These are phyloP conservation scores for Syncephalastrum contaminatum DNA, from an alignment of 371 early-diverging fungal species.

Conservation along the genomic window DNA sequence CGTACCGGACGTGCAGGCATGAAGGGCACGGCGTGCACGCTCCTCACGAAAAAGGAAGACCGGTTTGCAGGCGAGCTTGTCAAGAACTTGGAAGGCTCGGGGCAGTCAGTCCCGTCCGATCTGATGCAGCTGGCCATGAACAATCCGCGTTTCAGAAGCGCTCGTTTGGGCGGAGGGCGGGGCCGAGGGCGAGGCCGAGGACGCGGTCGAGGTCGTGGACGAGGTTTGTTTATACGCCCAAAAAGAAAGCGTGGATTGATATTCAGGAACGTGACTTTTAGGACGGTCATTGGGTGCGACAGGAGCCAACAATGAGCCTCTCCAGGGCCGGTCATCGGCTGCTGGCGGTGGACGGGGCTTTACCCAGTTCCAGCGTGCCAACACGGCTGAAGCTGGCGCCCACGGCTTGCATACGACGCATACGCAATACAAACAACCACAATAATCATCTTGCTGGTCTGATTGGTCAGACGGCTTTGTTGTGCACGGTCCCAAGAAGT, in stretches of 20 bases:
- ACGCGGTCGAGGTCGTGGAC: constrained; percentile 45
- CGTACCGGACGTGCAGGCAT: constrained; percentile 77
- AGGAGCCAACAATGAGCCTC: constrained; percentile 3
- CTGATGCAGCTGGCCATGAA: constrained; percentile 74
- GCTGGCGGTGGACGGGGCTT: background rate
- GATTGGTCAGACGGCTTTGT: too few species aligned
- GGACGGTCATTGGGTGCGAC: background rate
- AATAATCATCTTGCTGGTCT: too few species aligned
- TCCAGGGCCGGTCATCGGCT: constrained; percentile 4
- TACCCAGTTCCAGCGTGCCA: constrained; percentile 32
- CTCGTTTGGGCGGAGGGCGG: constrained; percentile 34
- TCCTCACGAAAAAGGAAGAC: constrained; percentile 74
- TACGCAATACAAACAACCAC: too few species aligned
- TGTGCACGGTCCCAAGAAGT: too few species aligned
- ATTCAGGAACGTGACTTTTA: background rate
- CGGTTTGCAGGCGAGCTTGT: constrained; percentile 80
- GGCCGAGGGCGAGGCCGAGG: constrained; percentile 47
- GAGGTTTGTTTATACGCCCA: constrained; percentile 35
- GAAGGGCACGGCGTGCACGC: constrained; percentile 70
- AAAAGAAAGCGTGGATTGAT: constrained; percentile 13
- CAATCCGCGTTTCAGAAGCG: constrained; percentile 66
- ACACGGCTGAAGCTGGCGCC: constrained; percentile 25
- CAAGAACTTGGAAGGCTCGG: constrained; percentile 68
- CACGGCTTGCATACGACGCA: constrained; percentile 25
- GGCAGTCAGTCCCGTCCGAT: constrained; percentile 59